Base-by-base conservation (phyloP, 1,139 yeast genomes). In the Zygoascus sp. region DNA sequence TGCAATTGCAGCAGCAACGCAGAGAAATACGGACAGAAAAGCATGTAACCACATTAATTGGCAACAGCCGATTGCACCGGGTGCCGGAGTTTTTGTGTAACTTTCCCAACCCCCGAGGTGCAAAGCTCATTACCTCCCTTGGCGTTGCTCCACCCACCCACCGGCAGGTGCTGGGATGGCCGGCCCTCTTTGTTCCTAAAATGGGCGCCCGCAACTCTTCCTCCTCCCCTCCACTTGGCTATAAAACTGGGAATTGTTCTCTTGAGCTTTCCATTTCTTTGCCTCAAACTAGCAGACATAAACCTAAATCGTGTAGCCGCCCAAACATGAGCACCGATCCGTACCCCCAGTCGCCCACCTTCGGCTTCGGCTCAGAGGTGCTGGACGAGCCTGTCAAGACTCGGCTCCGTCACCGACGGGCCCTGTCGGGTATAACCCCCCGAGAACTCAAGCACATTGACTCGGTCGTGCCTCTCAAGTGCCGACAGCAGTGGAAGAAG, bases 351-450 rank as follows among this genome's bases (percentile, higher is more conserved):
- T 35, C 40, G 10, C 45, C 45, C n/a, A 32, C 45, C 2, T 42
- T 42, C 20, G 45, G 45, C 5, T 21, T 42, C 27, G 40, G 34
- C n/a, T 34, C 45, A 3, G 45, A 37, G 15, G 21, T 15, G 19
- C 40, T 42, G 17, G 45, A 42, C n/a, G 40, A 42, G 40, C 45
- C 45, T 3, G 40, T 42, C 32, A 42, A 42, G 20, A 20, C 34
- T 11, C 34, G 40, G n/a, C 46, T 57, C 36, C 55, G 65, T 16
- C 68, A 64, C 52, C 58, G 60, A 60, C 76, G 96, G 61, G 81
- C 96, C 48, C 76, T 86, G 61, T 86, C 96, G 1, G 97, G 97
- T 37, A 85, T 88, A 67, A 81, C 95, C 11, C 96, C 96, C 16
- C 84, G 86, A 58, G 96, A 89, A 65, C 84, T 89, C 59, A 80